These are phyloP conservation scores for Phaseolus coccineus DNA, from an alignment of 331 rosid species.

Conservation along the genomic window DNA sequence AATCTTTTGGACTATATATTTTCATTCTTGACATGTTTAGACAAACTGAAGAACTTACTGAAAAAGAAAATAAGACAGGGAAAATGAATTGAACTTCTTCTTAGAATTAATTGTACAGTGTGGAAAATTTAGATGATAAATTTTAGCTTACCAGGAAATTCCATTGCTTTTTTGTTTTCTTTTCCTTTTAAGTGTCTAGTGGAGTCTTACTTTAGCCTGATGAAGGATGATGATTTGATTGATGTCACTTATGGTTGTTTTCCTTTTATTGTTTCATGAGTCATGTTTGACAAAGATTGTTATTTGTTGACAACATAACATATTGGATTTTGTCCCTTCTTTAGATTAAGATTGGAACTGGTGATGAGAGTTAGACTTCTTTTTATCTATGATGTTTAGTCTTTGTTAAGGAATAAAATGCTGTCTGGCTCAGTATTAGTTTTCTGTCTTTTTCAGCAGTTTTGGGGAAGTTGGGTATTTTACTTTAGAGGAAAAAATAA, in stretches of 20 bases:
- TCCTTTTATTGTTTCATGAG: background rate
- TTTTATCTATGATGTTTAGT: background rate
- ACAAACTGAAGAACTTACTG: background rate
- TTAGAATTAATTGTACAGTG: background rate
- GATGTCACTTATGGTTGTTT: conserved; percentile 3
- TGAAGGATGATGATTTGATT: background rate
- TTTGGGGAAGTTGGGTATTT: background rate
- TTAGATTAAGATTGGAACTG: background rate
- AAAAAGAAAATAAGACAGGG: background rate
- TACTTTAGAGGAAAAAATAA: background rate
- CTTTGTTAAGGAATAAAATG: background rate
- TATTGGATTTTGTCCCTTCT: background rate
- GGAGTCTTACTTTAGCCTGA: background rate
- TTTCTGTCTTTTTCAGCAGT: background rate
- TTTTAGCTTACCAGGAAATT: background rate
- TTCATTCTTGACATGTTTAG: background rate
- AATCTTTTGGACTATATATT: conserved; percentile 1
- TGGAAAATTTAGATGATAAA: background rate
- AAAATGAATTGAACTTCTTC: background rate
- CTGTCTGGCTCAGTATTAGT: background rate
- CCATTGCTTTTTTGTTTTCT: background rate
- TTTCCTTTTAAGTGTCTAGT: background rate
- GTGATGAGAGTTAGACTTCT: background rate
- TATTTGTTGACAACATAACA: background rate
- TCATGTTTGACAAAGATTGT: background rate